These are phyloP conservation scores for Puccinia horiana DNA, from an alignment of 1,284 basidiomycete species.

Conservation along the genomic window DNA sequence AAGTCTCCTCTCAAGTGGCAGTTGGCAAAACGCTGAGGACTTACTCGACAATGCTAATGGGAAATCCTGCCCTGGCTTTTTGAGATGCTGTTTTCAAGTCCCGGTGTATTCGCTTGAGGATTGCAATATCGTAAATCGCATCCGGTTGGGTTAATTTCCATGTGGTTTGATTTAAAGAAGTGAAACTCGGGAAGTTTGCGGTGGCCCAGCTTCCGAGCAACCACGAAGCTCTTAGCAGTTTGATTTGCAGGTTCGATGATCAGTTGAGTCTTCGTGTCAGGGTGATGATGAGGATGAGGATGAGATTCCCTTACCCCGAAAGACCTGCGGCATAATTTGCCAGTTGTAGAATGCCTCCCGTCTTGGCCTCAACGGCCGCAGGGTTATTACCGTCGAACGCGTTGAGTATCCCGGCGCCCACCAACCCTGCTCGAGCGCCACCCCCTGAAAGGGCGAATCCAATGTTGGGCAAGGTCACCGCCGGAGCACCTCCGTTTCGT, in stretches of 20 bases:
- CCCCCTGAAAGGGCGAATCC: conserved; percentile 48
- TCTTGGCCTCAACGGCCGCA: conserved; percentile 32
- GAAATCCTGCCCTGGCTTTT: conserved; percentile 46
- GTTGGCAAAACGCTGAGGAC: not conserved
- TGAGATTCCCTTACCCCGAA: conserved; percentile 29
- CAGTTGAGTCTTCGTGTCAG: not conserved
- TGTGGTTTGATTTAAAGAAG: conserved; percentile 43
- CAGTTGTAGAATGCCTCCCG: conserved; percentile 45
- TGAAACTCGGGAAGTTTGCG: conserved; percentile 47
- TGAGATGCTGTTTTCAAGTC: conserved; percentile 42
- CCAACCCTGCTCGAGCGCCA: conserved; percentile 48
- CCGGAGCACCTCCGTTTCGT: not conserved
- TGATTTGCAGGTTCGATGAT: not conserved
- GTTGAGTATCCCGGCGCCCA: conserved; percentile 44
- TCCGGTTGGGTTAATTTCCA: conserved; percentile 49
- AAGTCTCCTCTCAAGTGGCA: not conserved
- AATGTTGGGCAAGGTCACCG: conserved; percentile 42
- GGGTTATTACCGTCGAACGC: conserved; percentile 45
- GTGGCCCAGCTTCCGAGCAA: conserved; percentile 48
- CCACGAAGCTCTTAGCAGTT: conserved; percentile 41
- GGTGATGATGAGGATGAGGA: not conserved
- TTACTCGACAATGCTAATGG: conserved; percentile 48
- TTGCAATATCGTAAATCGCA: conserved; percentile 39
- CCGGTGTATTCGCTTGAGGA: conserved; percentile 46
- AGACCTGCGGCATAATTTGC: conserved; percentile 47